Conservation (phyloP, 345 rosid genomes). For the Euphorbia pulcherrima region DNA sequence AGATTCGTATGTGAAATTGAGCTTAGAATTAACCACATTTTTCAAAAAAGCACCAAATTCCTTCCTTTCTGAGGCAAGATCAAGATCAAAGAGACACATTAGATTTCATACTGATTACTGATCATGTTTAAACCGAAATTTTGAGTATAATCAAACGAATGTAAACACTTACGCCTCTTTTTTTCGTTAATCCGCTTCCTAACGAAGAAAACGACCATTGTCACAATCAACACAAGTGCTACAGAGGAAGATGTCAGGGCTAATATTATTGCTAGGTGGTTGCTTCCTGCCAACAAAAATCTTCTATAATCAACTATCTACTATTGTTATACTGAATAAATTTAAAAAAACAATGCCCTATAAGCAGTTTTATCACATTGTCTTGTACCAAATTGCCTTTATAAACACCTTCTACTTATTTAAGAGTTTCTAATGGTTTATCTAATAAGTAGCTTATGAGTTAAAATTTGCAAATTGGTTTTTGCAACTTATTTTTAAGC, state of each 20-base stretch:
- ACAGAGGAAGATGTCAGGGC: slow-evolving; percentile 44
- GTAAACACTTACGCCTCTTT: slow-evolving; percentile 42
- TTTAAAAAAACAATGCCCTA: no score
- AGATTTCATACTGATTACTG: neutral
- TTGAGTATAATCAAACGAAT: neutral
- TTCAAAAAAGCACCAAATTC: slow-evolving; percentile 53
- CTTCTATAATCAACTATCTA: neutral
- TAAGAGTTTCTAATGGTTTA: no score
- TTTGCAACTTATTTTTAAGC: no score
- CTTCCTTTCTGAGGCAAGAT: slow-evolving; percentile 48
- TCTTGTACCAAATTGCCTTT: no score
- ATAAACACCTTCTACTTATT: no score
- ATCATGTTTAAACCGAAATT: neutral
- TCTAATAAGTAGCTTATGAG: no score
- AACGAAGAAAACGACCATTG: slow-evolving; percentile 35
- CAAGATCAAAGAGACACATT: neutral
- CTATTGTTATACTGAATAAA: no score
- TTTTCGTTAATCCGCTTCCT: slow-evolving; percentile 40
- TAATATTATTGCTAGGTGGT: slow-evolving; percentile 44
- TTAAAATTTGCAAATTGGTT: no score
- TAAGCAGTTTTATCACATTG: no score
- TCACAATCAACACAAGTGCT: slow-evolving; percentile 48
- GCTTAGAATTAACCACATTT: slow-evolving; percentile 60
- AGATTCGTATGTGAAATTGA: slow-evolving; percentile 65
- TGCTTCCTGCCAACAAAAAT: slow-evolving; percentile 35